Base-by-base conservation (phyloP, 495 filamentous ascomycete genomes). In the Penicillium arizonense region DNA sequence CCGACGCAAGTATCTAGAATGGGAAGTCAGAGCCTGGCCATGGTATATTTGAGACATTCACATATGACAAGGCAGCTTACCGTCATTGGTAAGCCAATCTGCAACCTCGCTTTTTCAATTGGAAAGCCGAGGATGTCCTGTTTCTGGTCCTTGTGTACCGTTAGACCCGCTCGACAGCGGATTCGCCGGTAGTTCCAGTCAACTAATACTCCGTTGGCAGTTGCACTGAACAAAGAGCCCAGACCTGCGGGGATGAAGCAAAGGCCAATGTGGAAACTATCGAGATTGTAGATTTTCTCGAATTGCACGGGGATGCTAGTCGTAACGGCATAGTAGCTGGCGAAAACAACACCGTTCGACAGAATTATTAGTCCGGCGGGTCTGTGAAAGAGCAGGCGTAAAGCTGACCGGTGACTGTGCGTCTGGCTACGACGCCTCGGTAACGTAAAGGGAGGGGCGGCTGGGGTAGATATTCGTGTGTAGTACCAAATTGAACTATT, bases 131-230 rank as follows among this genome's bases (percentile, higher is more conserved):
- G 44, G 8, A 75, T 54, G 35, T 76, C 64, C 10, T 75, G 65
- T 34, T 73, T 73, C 13, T 71, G 69, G 46, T 70, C 68, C 33
- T 61, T 67, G 36, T 77, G 68, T 24, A 78, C 64, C 5, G 59
- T 62, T 16, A 79, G 47, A 3, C 72, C 74, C 2, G 41, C 11
- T 23, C 24, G 20, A 8, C 33, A 3, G 14, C 63, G 63, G 23
- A 64, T 52, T 12, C 71, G 69, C 10, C 71, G 62, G 49, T 75
- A 80, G 44, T 80, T 76, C 71, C 74, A 76, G 52, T 82, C 77
- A 2, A 82, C 59, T 2, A 78, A 38, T 64, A 90, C 84, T 51
- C 91, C 92, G 70, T 93, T 90, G 55, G 89, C 59, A 87, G 87
- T 59, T 81, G 89, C 64, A 87, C 91, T 61, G 23, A 62, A 8